Evolutionary conservation across 2,329 filamentous ascomycete genomes (phyloP).

Genomic region (Fusarium sp.): DNA sequence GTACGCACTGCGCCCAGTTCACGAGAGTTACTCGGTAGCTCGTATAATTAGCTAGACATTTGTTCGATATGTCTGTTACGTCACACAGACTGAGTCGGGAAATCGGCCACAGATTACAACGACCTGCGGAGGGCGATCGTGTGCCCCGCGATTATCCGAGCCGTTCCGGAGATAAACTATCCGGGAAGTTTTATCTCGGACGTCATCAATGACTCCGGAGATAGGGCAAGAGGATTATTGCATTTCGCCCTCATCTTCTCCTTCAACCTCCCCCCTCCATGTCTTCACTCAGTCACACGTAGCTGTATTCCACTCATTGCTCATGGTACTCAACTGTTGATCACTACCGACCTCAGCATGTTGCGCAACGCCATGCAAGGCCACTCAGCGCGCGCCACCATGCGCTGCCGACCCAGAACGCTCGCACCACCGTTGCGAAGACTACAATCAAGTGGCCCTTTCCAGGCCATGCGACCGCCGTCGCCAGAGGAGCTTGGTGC

Average conservation of each 20-base stretch:
- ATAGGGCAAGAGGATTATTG: conserved; percentile 12
- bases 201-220: conserved; percentile 33
- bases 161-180: conserved; percentile 37
- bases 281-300: background rate
- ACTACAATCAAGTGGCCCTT: conserved; percentile 54
- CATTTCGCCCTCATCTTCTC: background rate
- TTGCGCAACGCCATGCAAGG: conserved; percentile 43
- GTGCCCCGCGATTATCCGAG: conserved; percentile 36
- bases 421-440: conserved; percentile 49
- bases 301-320: background rate
- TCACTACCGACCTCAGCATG: conserved; percentile 39
- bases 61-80: background rate
- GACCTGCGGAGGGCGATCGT: conserved; percentile 22
- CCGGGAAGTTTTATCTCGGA: conserved; percentile 36
- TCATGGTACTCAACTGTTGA: conserved; percentile 23
- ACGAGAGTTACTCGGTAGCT: background rate
- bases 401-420: conserved; percentile 54
- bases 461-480: conserved; percentile 76
- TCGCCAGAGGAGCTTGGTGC: conserved; percentile 81
- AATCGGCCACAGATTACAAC: conserved; percentile 20
- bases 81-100: conserved; percentile 1
- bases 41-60: background rate
- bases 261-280: background rate
- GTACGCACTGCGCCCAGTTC: background rate
- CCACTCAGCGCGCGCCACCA: conserved; percentile 36